phyloP scores from a whole-genome alignment of 2,329 filamentous ascomycete species.

The Fusarium nelsonii region DNA sequence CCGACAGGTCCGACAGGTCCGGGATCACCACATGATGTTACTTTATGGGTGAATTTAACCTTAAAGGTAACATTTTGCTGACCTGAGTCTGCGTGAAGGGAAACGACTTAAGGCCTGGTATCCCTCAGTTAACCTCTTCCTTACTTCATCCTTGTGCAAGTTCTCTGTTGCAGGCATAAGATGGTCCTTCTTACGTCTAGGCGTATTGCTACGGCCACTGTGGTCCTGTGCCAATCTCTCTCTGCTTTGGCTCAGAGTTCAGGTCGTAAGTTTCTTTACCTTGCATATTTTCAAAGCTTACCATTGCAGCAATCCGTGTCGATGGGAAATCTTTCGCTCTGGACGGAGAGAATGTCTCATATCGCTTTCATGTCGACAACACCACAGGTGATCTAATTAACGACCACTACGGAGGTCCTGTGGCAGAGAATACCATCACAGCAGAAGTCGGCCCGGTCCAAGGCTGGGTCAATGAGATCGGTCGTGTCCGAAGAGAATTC shows the following conservation, averaged over 20 bases:
- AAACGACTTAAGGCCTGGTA: background rate
- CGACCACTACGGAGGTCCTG: constrained; percentile 71
- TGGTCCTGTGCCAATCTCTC: constrained; percentile 2
- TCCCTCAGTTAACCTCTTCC: background rate
- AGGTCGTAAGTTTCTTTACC: background rate
- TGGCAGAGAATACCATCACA: constrained; percentile 63
- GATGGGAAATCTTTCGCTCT: constrained; percentile 69
- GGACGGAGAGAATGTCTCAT: constrained; percentile 68
- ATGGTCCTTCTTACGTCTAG: constrained; percentile 11
- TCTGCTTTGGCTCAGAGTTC: constrained; percentile 1
- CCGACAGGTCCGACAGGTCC: background rate
- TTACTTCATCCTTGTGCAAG: background rate
- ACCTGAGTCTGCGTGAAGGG: background rate
- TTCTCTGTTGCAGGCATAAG: background rate
- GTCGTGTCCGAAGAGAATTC: constrained; percentile 71
- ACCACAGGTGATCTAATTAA: constrained; percentile 67
- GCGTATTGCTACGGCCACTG: background rate
- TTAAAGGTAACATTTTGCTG: background rate
- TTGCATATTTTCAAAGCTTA: background rate
- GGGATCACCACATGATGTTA: constrained; percentile 1
- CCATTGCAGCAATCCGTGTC: constrained; percentile 61
- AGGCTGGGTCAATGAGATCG: constrained; percentile 64
- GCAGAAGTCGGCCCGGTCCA: constrained; percentile 47
- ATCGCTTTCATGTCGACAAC: constrained; percentile 73
- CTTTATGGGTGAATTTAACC: constrained; percentile 1